These are phyloP conservation scores for Nidularia pulvinata DNA, from an alignment of 768 basidiomycete genomes.

Conservation along the genomic window DNA sequence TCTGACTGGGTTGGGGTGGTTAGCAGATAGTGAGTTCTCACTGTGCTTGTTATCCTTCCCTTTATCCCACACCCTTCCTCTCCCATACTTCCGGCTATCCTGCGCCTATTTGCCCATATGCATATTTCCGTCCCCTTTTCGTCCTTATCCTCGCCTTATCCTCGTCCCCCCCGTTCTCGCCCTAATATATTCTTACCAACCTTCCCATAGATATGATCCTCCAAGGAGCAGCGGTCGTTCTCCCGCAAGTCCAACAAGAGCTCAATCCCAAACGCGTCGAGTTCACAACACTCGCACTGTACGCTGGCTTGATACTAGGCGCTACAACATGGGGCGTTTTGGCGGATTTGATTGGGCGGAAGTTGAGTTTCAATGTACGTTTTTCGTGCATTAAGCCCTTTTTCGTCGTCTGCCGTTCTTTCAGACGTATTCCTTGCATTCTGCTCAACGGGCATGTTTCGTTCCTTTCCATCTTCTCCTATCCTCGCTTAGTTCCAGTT, in stretches of 20 bases:
- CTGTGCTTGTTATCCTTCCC: too few species aligned
- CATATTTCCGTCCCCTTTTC: too few species aligned
- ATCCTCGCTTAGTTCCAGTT: too few species aligned
- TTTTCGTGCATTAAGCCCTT: neutral
- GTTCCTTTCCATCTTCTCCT: too few species aligned
- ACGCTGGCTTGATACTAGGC: conserved; percentile 46
- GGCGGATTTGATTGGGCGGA: conserved; percentile 47
- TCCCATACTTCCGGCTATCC: neutral
- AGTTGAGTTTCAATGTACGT: conserved; percentile 38
- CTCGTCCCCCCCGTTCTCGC: too few species aligned
- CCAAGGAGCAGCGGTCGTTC: conserved; percentile 44
- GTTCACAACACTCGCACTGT: conserved; percentile 45
- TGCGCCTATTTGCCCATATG: too few species aligned
- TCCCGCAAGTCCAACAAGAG: conserved; percentile 40
- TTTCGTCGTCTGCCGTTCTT: neutral
- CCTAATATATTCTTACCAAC: too few species aligned
- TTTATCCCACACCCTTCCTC: neutral
- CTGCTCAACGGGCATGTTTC: too few species aligned
- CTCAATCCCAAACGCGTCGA: conserved; percentile 39
- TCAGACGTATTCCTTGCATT: neutral
- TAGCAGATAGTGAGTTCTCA: conserved; percentile 43
- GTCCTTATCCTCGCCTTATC: too few species aligned
- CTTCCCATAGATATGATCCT: conserved; percentile 38
- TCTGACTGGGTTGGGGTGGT: conserved; percentile 46
- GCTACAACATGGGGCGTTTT: conserved; percentile 47